phyloP scores from a whole-genome alignment of 1,284 basidiomycete genomes.

The Macrocybe sp. region DNA sequence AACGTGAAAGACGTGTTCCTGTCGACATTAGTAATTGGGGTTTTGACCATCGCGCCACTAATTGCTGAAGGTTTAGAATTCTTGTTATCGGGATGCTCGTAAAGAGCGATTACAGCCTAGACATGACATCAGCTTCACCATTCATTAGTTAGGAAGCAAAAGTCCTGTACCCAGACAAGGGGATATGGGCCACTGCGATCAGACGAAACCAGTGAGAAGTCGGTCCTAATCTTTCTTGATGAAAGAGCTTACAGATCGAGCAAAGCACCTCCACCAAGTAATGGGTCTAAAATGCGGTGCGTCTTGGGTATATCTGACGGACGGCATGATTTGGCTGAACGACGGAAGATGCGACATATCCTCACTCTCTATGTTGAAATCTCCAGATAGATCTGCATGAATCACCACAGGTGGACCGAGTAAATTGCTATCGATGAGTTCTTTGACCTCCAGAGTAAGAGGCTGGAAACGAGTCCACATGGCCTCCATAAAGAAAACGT shows the following conservation, averaged over 20 bases:
- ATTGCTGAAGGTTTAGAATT: conserved; percentile 49
- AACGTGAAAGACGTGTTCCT: conserved; percentile 72
- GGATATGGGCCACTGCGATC: conserved; percentile 74
- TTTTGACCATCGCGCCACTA: conserved; percentile 65
- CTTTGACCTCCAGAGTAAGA: conserved; percentile 59
- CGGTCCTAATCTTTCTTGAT: background rate
- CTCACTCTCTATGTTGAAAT: conserved; percentile 72
- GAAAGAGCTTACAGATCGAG: conserved; percentile 65
- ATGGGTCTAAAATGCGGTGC: conserved; percentile 78
- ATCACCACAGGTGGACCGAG: conserved; percentile 62
- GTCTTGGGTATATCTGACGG: conserved; percentile 54
- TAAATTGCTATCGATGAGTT: conserved; percentile 53
- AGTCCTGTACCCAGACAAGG: conserved; percentile 61
- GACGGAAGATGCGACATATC: conserved; percentile 5
- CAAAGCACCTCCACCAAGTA: conserved; percentile 79
- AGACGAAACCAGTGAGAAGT: background rate
- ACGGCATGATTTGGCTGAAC: background rate
- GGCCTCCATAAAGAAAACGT: conserved; percentile 88
- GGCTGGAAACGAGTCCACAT: conserved; percentile 82
- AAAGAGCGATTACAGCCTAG: conserved; percentile 72
- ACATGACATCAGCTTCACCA: conserved; percentile 3
- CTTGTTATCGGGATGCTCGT: conserved; percentile 73
- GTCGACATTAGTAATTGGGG: conserved; percentile 76
- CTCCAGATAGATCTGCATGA: conserved; percentile 69
- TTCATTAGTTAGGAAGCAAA: background rate